These are phyloP conservation scores for Blumeria hordei DNA, from an alignment of 2,329 filamentous ascomycete genomes.

Conservation along the genomic window DNA sequence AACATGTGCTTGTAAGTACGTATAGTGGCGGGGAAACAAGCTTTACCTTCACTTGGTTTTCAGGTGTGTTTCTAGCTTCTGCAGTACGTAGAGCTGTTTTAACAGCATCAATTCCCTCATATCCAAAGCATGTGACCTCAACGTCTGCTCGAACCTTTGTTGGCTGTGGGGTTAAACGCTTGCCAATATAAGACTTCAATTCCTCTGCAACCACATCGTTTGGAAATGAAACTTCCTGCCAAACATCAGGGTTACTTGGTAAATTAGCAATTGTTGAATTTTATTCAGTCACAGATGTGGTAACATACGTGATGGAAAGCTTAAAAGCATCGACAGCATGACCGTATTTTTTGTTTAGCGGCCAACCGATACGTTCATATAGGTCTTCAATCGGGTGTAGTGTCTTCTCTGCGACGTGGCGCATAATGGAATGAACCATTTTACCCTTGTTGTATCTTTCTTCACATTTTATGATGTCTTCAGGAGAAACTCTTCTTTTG, in stretches of 20 bases:
- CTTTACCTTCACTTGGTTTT: conserved; percentile 92
- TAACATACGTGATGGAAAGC: conserved; percentile 73
- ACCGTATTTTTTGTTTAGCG: conserved; percentile 90
- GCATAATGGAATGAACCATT: conserved; percentile 97
- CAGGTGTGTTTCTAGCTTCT: conserved; percentile 74
- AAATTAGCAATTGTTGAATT: conserved; percentile 5
- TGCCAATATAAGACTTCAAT: conserved; percentile 84
- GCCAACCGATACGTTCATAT: conserved; percentile 91
- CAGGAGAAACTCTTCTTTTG: conserved; percentile 89
- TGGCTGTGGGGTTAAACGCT: conserved; percentile 91
- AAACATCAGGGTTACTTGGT: conserved; percentile 74
- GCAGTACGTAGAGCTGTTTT: conserved; percentile 80
- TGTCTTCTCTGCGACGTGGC: conserved; percentile 94
- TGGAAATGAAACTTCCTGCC: conserved; percentile 79
- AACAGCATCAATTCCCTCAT: conserved; percentile 95
- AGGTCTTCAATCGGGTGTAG: conserved; percentile 80
- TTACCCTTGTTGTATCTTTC: conserved; percentile 99
- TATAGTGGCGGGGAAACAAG: conserved; percentile 95
- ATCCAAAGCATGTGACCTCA: conserved; percentile 84
- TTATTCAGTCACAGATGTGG: conserved; percentile 2
- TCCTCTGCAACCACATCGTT: conserved; percentile 69
- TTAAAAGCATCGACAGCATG: conserved; percentile 97
- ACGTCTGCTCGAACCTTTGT: conserved; percentile 97
- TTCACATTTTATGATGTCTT: conserved; percentile 96
- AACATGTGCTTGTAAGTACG: conserved; percentile 80